phyloP scores from a whole-genome alignment of 148 eudicot species.

The Cornus florida region DNA sequence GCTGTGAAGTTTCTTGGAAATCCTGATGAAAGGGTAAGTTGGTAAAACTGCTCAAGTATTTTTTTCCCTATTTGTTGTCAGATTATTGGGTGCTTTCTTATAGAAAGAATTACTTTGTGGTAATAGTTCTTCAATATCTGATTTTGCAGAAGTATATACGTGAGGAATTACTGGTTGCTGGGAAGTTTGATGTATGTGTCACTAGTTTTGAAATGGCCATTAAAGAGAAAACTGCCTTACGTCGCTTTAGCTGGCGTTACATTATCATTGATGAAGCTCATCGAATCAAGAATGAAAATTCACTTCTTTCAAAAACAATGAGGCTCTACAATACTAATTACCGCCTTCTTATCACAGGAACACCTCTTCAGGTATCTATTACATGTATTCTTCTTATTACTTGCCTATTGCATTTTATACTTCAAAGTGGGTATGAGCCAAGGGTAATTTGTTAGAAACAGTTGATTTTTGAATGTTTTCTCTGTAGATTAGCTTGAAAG shows the following conservation, averaged over 20 bases:
- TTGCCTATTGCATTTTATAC: background rate
- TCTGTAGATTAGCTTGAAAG: background rate
- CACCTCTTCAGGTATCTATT: slow-evolving; percentile 86
- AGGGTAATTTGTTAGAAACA: too few species aligned
- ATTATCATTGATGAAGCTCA: slow-evolving; percentile 99
- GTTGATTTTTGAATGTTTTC: background rate
- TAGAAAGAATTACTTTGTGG: background rate
- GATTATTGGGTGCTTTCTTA: background rate
- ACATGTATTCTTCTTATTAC: background rate
- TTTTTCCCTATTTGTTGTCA: background rate
- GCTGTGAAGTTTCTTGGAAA: slow-evolving; percentile 91
- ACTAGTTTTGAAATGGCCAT: slow-evolving; percentile 99
- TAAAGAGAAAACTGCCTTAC: slow-evolving; percentile 74
- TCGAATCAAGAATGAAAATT: slow-evolving; percentile 97
- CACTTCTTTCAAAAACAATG: slow-evolving; percentile 96
- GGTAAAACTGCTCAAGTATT: background rate
- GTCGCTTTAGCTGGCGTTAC: slow-evolving; percentile 98
- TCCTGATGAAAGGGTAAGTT: slow-evolving; percentile 90
- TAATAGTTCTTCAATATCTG: background rate
- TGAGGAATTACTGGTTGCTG: slow-evolving; percentile 85
- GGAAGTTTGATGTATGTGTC: slow-evolving; percentile 97
- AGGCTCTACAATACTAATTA: slow-evolving; percentile 89
- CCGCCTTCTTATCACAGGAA: slow-evolving; percentile 93
- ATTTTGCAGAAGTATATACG: slow-evolving; percentile 75
- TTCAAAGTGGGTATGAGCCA: background rate